Percentiles rank a stretch among this genome's conserved stretches.
These are phyloP conservation scores for Porcisia hertigi DNA, from an alignment of 208 protist genomes.

Conservation along the genomic window DNA sequence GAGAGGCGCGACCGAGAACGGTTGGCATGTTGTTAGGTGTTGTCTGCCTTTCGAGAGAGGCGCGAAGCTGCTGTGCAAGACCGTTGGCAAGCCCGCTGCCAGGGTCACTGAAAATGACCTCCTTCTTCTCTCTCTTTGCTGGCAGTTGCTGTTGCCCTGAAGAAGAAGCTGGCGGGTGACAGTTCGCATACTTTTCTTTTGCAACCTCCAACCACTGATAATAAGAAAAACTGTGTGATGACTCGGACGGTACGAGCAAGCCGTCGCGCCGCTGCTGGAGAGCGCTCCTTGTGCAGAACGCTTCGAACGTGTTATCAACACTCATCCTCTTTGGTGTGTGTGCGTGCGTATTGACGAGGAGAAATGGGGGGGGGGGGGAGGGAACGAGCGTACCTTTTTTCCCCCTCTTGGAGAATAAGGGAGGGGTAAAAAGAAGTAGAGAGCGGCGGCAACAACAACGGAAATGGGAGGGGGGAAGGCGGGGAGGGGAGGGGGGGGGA, in stretches of 20 bases:
- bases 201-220: conserved; percentile 49
- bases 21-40: not conserved
- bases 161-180: not conserved
- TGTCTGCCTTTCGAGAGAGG: conserved; percentile 6
- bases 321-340: not conserved
- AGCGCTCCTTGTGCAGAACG: conserved; percentile 40
- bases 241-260: conserved; percentile 27
- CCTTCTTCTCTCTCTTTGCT: conserved; percentile 4
- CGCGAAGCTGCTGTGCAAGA: conserved; percentile 18
- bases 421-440: too few species aligned
- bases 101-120: not conserved
- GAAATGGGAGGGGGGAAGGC: not conserved
- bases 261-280: conserved; percentile 35
- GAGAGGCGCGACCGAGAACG: conserved; percentile 23
- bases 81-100: conserved; percentile 9
- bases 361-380: too few species aligned
- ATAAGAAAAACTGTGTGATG: conserved; percentile 30
- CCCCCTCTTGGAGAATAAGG: not conserved
- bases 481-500: not conserved
- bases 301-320: conserved; percentile 34
- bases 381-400: not conserved
- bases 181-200: conserved; percentile 4
- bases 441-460: not conserved
- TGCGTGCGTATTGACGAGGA: not conserved
- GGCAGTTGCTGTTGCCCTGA: not conserved